phyloP scores from a whole-genome alignment of 768 basidiomycete genomes.

The Panaeolus papilionaceus region DNA sequence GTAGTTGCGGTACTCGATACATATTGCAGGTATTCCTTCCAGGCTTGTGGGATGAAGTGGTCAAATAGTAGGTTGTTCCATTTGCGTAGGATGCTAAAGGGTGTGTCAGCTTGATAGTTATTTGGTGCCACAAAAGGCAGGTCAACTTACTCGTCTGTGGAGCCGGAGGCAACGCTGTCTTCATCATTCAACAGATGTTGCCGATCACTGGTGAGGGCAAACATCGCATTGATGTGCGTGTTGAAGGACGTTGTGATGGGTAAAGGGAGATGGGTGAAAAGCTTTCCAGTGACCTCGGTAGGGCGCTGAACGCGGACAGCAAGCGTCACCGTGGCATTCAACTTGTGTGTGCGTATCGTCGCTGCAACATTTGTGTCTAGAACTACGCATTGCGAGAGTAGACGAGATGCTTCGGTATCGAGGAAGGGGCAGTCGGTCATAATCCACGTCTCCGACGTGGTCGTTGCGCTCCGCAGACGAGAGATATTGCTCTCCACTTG shows the following conservation, averaged over 20 bases:
- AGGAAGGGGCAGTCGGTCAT: not conserved
- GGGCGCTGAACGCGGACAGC: not conserved
- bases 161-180: slow-evolving; percentile 33
- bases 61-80: slow-evolving; percentile 57
- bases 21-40: slow-evolving; percentile 43
- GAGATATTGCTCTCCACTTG: not conserved
- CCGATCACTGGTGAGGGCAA: slow-evolving; percentile 50
- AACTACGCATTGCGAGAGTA: not conserved
- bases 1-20: slow-evolving; percentile 33
- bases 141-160: not conserved
- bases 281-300: slow-evolving; percentile 35
- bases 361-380: not conserved
- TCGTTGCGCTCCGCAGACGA: not conserved
- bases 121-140: not conserved
- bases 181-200: slow-evolving; percentile 50
- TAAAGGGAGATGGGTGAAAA: slow-evolving; percentile 30
- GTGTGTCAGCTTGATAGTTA: not conserved
- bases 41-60: slow-evolving; percentile 50
- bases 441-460: not conserved
- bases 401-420: not conserved
- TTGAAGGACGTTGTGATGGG: slow-evolving; percentile 37
- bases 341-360: not conserved
- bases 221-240: slow-evolving; percentile 49
- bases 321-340: not conserved
- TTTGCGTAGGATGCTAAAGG: slow-evolving; percentile 46